Evolutionary conservation across 2,329 filamentous ascomycete genomes (phyloP).

Genomic region (Penicillium concentricum): DNA sequence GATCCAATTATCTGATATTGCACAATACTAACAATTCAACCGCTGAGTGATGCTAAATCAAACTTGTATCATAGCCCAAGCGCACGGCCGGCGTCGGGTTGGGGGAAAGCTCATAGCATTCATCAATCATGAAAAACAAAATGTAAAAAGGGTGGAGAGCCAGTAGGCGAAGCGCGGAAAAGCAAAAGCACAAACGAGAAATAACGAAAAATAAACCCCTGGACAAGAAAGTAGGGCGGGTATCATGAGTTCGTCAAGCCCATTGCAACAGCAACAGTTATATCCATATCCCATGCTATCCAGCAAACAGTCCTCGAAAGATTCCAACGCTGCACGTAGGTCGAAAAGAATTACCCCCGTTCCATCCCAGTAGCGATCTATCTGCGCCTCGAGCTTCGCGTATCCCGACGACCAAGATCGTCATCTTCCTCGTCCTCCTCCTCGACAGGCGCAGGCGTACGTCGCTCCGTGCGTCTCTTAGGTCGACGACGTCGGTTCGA

Average conservation of each 20-base stretch:
- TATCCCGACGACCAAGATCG: constrained; percentile 25
- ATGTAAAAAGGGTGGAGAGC: neutral
- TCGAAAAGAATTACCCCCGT: neutral
- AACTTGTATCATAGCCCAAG: constrained; percentile 7
- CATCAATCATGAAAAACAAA: constrained; percentile 10
- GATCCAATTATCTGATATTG: neutral
- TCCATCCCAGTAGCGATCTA: constrained; percentile 1
- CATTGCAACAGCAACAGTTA: constrained; percentile 5
- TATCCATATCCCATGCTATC: constrained; percentile 10
- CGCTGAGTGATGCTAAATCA: neutral
- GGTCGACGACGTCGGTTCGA: constrained; percentile 46
- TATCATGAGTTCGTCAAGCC: constrained; percentile 8
- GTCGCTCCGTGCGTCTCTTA: constrained; percentile 48
- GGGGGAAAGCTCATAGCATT: constrained; percentile 9
- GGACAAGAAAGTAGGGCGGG: neutral
- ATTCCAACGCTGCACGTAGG: neutral
- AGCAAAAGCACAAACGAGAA: neutral
- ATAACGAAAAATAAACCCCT: neutral
- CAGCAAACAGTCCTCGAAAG: neutral
- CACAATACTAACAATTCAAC: neutral
- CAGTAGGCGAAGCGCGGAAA: neutral
- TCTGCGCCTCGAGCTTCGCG: constrained; percentile 27
- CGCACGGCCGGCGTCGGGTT: neutral
- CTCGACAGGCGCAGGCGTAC: constrained; percentile 49
- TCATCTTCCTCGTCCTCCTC: constrained; percentile 48